Evolutionary conservation across 2,329 filamentous ascomycete genomes (phyloP), one percentile per base, ranked within the genome.

Genomic region (Amesomyces nigricolor): DNA sequence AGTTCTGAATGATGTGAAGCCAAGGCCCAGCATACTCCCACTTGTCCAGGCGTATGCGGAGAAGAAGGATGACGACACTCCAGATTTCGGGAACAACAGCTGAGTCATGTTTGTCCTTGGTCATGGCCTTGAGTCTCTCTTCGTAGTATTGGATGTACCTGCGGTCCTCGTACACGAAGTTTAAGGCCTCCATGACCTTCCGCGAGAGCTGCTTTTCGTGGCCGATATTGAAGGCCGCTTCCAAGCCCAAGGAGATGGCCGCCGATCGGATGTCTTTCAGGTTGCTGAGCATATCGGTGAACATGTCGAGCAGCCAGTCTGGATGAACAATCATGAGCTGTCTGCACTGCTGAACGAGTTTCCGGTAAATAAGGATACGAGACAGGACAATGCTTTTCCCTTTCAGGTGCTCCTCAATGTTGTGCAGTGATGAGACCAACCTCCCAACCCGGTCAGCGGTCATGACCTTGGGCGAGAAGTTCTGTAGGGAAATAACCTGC

Each of bases 61-160:
- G 75, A 53, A 96, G 83, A 2, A 96, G 78, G 6, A 92, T 82
- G 2, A 95, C 76, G 37, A 90, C 81, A 56, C 88, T 87, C 92
- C 92, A 97, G 19, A 97, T 89, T 61, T 91, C 88, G 5, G 94
- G 91, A 0, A 95, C 91, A 39, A 82, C 77, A 0, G 77, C 70
- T 9, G 81, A 82, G 19, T 82, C 79, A 11, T 83, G 79, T 60
- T 78, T 83, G 47, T 80, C 77, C 60, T 83, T 80, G 26, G 86
- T 77, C 84, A 94, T 89, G 10, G 77, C 75, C 54, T 79, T 80
- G 51, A 97, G 75, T 32, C 82, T 80, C 17, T 80, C 75, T 40
- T 82, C 80, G 62, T 92, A 85, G 63, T 85, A 86, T 9, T 86
- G 80, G 38, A 86, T 83, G 63, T 91, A 89, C 16, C 76, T 84